Evolutionary conservation across 768 basidiomycete species (phyloP).

Genomic region (Lactarius akahatsu): DNA sequence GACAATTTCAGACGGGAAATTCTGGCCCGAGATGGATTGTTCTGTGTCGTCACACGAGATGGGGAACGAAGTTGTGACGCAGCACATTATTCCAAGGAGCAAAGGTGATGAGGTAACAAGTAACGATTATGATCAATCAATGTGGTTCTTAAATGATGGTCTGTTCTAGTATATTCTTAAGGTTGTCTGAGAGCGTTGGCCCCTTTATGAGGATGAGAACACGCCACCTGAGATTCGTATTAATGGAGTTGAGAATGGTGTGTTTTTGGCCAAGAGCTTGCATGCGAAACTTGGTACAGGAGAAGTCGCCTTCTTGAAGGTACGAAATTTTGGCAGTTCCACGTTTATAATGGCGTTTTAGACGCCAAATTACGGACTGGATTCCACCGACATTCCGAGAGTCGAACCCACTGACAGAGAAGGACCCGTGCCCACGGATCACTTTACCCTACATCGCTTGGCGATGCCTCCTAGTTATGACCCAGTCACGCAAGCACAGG

Average conservation of each 20-base stretch:
- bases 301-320: conserved; percentile 8
- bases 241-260: not conserved
- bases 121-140: not conserved
- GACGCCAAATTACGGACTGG: conserved; percentile 8
- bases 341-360: not conserved
- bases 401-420: too few relatives aligned
- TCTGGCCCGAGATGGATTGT: not conserved
- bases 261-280: not conserved
- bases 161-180: not conserved
- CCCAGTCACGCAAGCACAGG: too few relatives aligned
- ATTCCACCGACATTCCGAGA: not conserved
- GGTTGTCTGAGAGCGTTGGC: not conserved
- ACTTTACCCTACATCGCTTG: too few relatives aligned
- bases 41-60: not conserved
- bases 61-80: not conserved
- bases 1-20: not conserved
- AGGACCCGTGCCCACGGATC: too few relatives aligned
- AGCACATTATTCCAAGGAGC: not conserved
- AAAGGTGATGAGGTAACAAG: not conserved
- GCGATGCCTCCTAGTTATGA: too few relatives aligned
- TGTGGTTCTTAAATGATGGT: not conserved
- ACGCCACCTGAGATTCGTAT: too few relatives aligned
- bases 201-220: too few relatives aligned
- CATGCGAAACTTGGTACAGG: not conserved
- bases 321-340: not conserved